Percentiles rank a stretch among this genome's conserved stretches.
phyloP scores from a whole-genome alignment of 805 yeast genomes.

The Saturnispora ahearnii region DNA sequence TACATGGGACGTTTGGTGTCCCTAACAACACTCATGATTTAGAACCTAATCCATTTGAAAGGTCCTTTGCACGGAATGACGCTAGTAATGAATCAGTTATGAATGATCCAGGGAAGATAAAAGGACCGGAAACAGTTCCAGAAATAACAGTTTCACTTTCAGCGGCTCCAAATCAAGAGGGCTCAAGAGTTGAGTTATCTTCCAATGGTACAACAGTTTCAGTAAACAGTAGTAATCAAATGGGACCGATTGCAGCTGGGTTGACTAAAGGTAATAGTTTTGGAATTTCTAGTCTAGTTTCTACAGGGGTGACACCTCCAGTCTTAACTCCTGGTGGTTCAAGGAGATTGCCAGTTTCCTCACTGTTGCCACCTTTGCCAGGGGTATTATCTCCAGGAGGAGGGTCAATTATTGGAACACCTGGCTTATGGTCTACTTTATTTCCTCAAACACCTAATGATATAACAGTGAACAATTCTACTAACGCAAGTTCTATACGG shows the following conservation, averaged over 20 bases:
- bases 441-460: slow-evolving; percentile 26
- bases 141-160: slow-evolving; percentile 1
- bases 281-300: neutral
- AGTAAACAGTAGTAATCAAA: slow-evolving; percentile 18
- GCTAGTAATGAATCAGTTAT: neutral
- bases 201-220: slow-evolving; percentile 4
- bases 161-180: neutral
- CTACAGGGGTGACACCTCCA: slow-evolving; percentile 28
- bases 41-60: slow-evolving; percentile 94
- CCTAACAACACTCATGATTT: slow-evolving; percentile 28
- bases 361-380: slow-evolving; percentile 39
- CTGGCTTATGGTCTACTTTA: slow-evolving; percentile 44
- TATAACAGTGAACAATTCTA: slow-evolving; percentile 7
- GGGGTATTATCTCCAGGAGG: slow-evolving; percentile 39
- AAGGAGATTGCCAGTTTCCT: slow-evolving; percentile 26
- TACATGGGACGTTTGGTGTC: neutral
- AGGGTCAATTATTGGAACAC: slow-evolving; percentile 40
- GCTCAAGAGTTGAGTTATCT: neutral
- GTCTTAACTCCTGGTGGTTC: slow-evolving; percentile 47
- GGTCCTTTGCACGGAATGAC: slow-evolving; percentile 53
- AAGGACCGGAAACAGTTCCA: neutral
- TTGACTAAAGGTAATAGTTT: neutral
- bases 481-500: slow-evolving; percentile 1
- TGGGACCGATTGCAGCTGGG: neutral
- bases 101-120: slow-evolving; percentile 13